Evolutionary conservation across 192 early-diverging fungal genomes (phyloP).

Genomic region (Coemansia javaensis): DNA sequence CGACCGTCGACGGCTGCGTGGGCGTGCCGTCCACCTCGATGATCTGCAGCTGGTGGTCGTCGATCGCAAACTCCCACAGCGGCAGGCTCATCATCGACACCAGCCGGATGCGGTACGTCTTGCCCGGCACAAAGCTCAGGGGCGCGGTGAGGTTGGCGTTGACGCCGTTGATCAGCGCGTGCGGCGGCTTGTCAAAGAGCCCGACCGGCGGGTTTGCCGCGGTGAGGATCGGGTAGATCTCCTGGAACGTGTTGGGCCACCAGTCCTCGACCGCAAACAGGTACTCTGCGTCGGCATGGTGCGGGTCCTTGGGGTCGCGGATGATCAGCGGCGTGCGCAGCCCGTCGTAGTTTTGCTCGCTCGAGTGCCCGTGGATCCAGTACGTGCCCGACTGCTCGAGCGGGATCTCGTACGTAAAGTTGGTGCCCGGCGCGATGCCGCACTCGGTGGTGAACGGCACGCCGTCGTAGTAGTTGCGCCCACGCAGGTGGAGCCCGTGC

Average conservation of each 20-base stretch:
- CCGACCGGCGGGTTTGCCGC: slow-evolving; percentile 43
- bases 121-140: slow-evolving; percentile 64
- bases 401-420: slow-evolving; percentile 65
- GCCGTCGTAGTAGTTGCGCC: slow-evolving; percentile 65
- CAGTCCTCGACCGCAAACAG: slow-evolving; percentile 64
- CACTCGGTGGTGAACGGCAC: slow-evolving; percentile 64
- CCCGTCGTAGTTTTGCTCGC: slow-evolving; percentile 75
- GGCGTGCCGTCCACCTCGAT: slow-evolving; percentile 76
- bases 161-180: slow-evolving; percentile 62
- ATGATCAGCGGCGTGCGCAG: slow-evolving; percentile 68
- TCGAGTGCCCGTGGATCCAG: slow-evolving; percentile 75
- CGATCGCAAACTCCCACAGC: slow-evolving; percentile 68
- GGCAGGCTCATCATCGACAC: slow-evolving; percentile 71
- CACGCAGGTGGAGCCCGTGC: slow-evolving; percentile 73
- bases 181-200: slow-evolving; percentile 55
- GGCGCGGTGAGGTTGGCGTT: slow-evolving; percentile 28
- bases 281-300: slow-evolving; percentile 60
- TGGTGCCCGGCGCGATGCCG: slow-evolving; percentile 59
- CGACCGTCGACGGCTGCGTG: slow-evolving; percentile 54
- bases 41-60: slow-evolving; percentile 68
- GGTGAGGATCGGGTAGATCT: slow-evolving; percentile 47
- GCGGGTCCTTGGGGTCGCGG: slow-evolving; percentile 51
- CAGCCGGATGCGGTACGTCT: slow-evolving; percentile 75
- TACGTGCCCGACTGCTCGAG: slow-evolving; percentile 69
- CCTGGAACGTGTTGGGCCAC: slow-evolving; percentile 54